phyloP scores from a whole-genome alignment of 805 yeast species.

The Saccharomycopsis vini region DNA sequence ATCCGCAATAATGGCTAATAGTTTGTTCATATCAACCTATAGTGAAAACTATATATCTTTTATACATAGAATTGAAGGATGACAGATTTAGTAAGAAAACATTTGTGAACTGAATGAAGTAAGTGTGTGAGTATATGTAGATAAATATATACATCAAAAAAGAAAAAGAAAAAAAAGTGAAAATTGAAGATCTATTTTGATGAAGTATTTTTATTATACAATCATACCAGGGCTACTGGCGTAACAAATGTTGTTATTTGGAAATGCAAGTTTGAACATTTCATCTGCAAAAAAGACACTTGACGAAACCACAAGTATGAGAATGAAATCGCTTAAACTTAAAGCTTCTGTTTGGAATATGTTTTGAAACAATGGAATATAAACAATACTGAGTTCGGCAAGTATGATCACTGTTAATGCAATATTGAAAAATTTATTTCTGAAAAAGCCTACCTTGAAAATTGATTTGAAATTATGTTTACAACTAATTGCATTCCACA shows the following conservation, averaged over 20 bases:
- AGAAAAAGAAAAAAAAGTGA: too few relatives aligned
- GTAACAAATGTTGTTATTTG: not conserved
- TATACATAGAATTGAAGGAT: too few relatives aligned
- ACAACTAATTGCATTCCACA: slow-evolving; percentile 94
- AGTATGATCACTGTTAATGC: slow-evolving; percentile 83
- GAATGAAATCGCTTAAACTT: slow-evolving; percentile 56
- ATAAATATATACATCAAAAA: too few relatives aligned
- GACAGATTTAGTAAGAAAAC: too few relatives aligned
- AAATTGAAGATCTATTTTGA: too few relatives aligned
- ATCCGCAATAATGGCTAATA: too few relatives aligned
- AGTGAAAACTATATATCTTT: too few relatives aligned
- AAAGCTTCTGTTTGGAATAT: slow-evolving; percentile 94
- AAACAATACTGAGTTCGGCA: slow-evolving; percentile 91
- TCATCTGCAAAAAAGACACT: slow-evolving; percentile 85
- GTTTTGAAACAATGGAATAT: slow-evolving; percentile 84
- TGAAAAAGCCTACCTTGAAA: slow-evolving; percentile 67
- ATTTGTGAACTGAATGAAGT: too few relatives aligned
- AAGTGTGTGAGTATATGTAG: too few relatives aligned
- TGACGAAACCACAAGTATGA: slow-evolving; percentile 57
- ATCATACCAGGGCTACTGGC: not conserved
- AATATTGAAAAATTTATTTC: slow-evolving; percentile 83
- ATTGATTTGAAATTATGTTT: slow-evolving; percentile 81
- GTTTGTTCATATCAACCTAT: too few relatives aligned
- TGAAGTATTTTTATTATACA: not conserved
- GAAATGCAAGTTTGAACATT: slow-evolving; percentile 39